phyloP scores from a whole-genome alignment of 2,329 filamentous ascomycete species.

The Tetracladium maxilliforme region DNA sequence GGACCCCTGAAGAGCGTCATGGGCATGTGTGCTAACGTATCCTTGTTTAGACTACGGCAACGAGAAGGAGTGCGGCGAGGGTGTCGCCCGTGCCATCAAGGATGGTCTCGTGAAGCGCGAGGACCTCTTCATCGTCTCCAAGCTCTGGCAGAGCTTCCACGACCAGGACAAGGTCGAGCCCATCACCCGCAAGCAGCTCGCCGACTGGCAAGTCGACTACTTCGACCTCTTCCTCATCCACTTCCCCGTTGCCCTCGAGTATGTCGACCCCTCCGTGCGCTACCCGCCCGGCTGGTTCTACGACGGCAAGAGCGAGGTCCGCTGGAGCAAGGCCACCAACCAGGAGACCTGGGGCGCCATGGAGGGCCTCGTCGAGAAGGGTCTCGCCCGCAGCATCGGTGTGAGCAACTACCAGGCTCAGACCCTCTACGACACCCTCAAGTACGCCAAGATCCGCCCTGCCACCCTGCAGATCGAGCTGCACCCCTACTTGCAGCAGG shows the following conservation, averaged over 20 bases:
- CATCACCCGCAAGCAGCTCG: constrained; percentile 62
- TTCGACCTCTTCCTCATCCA: constrained; percentile 84
- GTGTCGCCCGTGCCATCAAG: constrained; percentile 64
- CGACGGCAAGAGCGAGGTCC: constrained; percentile 45
- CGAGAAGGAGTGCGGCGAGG: constrained; percentile 64
- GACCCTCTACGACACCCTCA: constrained; percentile 64
- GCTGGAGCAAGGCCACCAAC: constrained; percentile 53
- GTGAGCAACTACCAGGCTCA: constrained; percentile 73
- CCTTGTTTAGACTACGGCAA: constrained; percentile 58
- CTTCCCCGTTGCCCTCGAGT: constrained; percentile 78
- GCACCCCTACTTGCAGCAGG: constrained; percentile 76
- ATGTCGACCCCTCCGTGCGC: constrained; percentile 63
- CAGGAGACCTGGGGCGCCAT: constrained; percentile 74
- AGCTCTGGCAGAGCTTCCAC: constrained; percentile 90
- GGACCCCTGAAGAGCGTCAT: neutral
- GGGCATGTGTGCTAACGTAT: constrained; percentile 1
- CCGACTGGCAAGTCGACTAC: constrained; percentile 76
- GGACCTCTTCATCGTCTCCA: constrained; percentile 85
- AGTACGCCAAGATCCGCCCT: constrained; percentile 60
- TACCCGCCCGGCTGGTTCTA: constrained; percentile 71
- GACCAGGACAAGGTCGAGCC: constrained; percentile 62
- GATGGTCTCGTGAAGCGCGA: constrained; percentile 70
- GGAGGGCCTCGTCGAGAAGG: constrained; percentile 56
- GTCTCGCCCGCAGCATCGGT: constrained; percentile 60
- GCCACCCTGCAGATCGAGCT: constrained; percentile 80